Percentiles rank a stretch among this genome's conserved stretches.
These are phyloP conservation scores for Penicillium sp. DNA, from an alignment of 2,329 filamentous ascomycete genomes.

Conservation along the genomic window DNA sequence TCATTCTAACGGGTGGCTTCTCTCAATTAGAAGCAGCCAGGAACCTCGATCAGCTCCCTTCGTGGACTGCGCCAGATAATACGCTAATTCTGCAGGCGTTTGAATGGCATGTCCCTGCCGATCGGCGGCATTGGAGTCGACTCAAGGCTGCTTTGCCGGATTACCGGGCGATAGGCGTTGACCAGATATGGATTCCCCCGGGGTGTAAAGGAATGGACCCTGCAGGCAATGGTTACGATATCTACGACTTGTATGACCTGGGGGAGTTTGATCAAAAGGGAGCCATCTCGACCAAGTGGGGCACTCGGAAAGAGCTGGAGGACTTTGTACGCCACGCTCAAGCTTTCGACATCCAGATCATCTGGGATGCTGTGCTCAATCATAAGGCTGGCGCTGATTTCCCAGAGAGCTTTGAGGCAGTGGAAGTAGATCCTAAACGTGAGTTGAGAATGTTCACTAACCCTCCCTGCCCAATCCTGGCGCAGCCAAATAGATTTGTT, in stretches of 20 bases:
- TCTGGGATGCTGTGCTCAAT: conserved; percentile 74
- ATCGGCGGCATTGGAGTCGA: conserved; percentile 64
- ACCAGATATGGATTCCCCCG: conserved; percentile 69
- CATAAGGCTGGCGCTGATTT: conserved; percentile 71
- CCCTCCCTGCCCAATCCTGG: not conserved
- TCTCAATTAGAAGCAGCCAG: conserved; percentile 20
- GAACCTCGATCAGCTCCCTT: conserved; percentile 33
- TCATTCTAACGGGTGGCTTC: not conserved
- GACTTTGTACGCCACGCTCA: conserved; percentile 57
- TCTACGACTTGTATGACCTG: conserved; percentile 71
- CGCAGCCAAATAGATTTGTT: conserved; percentile 43
- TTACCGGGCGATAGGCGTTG: conserved; percentile 64
- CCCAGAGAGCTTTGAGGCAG: conserved; percentile 64
- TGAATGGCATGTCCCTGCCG: conserved; percentile 71
- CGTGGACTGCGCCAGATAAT: conserved; percentile 41
- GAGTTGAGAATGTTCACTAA: not conserved
- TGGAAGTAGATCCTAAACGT: conserved; percentile 64
- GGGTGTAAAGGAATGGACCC: conserved; percentile 69
- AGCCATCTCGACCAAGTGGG: conserved; percentile 67
- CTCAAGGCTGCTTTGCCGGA: conserved; percentile 57
- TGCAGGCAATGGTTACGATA: conserved; percentile 68
- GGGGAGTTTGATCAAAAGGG: conserved; percentile 76
- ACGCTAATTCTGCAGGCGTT: conserved; percentile 68
- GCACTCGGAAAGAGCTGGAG: conserved; percentile 63
- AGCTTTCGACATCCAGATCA: conserved; percentile 58